These are phyloP conservation scores for Penicillium sp. DNA, from an alignment of 2,329 filamentous ascomycete species.

Conservation along the genomic window DNA sequence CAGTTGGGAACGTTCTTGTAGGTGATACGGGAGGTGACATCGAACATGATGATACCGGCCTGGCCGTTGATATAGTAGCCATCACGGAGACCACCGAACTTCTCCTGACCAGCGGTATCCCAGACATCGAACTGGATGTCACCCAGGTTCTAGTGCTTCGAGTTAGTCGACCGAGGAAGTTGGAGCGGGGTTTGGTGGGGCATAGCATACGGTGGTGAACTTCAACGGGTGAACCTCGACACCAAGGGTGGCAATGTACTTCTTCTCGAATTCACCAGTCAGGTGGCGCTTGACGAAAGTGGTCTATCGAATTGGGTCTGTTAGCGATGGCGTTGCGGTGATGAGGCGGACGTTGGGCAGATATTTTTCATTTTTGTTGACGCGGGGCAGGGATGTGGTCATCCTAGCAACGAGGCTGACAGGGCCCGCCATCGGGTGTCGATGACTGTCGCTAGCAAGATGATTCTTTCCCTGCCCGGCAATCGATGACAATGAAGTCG, in stretches of 20 bases:
- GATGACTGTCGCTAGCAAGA: constrained; percentile 1
- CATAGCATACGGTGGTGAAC: constrained; percentile 96
- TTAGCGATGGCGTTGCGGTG: constrained; percentile 22
- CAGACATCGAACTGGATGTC: constrained; percentile 98
- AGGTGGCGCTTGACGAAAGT: constrained; percentile 99
- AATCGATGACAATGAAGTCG: constrained; percentile 4
- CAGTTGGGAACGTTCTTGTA: constrained; percentile 99
- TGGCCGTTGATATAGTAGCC: constrained; percentile 99
- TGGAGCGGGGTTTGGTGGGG: constrained; percentile 38
- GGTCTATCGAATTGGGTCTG: constrained; percentile 57
- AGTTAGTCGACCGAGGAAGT: constrained; percentile 26
- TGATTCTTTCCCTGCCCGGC: neutral
- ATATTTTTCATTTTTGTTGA: constrained; percentile 29
- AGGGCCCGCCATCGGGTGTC: neutral
- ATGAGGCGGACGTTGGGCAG: constrained; percentile 21
- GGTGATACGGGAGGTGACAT: constrained; percentile 97
- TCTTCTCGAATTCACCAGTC: constrained; percentile 99
- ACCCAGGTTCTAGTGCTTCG: constrained; percentile 67
- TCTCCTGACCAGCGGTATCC: constrained; percentile 98
- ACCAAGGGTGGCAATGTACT: constrained; percentile 99
- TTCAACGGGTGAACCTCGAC: constrained; percentile 98
- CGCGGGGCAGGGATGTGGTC: constrained; percentile 17
- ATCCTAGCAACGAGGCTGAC: constrained; percentile 9
- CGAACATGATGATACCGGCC: constrained; percentile 99
- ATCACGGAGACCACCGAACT: constrained; percentile 98